Conservation (phyloP, 306 rosid genomes). For the Carpinus viminea region DNA sequence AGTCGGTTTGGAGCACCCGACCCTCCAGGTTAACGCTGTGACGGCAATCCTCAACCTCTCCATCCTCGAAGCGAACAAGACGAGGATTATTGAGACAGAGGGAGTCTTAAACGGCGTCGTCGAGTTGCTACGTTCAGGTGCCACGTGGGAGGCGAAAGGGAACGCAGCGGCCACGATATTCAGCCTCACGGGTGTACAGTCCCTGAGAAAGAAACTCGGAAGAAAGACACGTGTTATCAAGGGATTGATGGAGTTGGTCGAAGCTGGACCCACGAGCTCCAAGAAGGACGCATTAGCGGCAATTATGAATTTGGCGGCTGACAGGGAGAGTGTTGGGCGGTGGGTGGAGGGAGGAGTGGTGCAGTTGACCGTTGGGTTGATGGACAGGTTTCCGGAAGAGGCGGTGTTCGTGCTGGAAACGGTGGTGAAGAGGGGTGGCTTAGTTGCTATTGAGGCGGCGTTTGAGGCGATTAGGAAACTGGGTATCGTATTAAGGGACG, state of each 20-base stretch:
- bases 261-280: constrained; percentile 51
- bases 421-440: constrained; percentile 82
- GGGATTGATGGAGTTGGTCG: constrained; percentile 69
- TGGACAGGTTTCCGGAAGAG: constrained; percentile 69
- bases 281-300: constrained; percentile 79
- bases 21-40: constrained; percentile 79
- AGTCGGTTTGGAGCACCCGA: constrained; percentile 31
- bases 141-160: constrained; percentile 91
- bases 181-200: constrained; percentile 53
- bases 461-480: constrained; percentile 50
- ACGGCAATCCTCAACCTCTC: constrained; percentile 83
- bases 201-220: constrained; percentile 59
- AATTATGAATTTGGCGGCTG: constrained; percentile 65
- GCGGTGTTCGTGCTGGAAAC: constrained; percentile 68
- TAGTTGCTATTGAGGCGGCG: constrained; percentile 67
- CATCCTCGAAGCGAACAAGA: constrained; percentile 66
- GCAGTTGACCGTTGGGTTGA: constrained; percentile 44
- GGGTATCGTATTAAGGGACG: constrained; percentile 58
- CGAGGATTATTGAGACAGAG: constrained; percentile 71
- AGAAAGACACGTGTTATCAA: constrained; percentile 60
- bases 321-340: constrained; percentile 63
- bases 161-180: constrained; percentile 92
- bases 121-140: constrained; percentile 63
- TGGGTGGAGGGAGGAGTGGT: constrained; percentile 71
- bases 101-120: constrained; percentile 69